Evolutionary conservation across 345 rosid genomes (phyloP).

Genomic region (Mangifera indica): DNA sequence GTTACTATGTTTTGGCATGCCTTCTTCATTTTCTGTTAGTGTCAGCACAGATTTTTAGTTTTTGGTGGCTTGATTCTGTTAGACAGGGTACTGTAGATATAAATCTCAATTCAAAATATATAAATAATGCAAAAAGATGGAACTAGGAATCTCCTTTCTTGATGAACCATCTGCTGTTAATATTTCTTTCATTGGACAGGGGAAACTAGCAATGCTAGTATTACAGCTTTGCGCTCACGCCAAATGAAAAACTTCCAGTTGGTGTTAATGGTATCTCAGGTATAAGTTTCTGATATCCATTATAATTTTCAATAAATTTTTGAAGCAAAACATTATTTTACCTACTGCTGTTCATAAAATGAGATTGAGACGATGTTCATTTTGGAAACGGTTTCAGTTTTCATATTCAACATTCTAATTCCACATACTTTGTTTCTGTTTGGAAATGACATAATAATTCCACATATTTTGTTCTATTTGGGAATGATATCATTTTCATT

Average conservation of each 20-base stretch:
- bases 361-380: background rate
- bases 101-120: background rate
- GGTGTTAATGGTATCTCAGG: conserved; percentile 90
- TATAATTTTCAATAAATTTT: background rate
- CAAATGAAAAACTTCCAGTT: conserved; percentile 95
- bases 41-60: background rate
- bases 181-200: conserved; percentile 45
- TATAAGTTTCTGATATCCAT: conserved; percentile 24
- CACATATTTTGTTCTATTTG: background rate
- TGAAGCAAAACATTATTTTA: background rate
- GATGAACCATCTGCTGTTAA: background rate
- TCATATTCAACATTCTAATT: background rate
- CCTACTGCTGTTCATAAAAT: background rate
- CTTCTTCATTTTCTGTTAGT: background rate
- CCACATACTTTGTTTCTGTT: background rate
- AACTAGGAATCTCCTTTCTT: background rate
- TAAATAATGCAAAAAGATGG: background rate
- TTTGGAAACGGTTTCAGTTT: background rate
- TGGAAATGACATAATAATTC: background rate
- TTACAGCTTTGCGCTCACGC: conserved; percentile 67
- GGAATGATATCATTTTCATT: too few relatives aligned
- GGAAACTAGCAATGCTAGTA: conserved; percentile 59
- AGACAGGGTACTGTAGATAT: background rate
- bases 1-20: background rate
- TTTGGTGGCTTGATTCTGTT: background rate